Conservation (phyloP, 139 green algal species). For the Chlorella sp. region DNA sequence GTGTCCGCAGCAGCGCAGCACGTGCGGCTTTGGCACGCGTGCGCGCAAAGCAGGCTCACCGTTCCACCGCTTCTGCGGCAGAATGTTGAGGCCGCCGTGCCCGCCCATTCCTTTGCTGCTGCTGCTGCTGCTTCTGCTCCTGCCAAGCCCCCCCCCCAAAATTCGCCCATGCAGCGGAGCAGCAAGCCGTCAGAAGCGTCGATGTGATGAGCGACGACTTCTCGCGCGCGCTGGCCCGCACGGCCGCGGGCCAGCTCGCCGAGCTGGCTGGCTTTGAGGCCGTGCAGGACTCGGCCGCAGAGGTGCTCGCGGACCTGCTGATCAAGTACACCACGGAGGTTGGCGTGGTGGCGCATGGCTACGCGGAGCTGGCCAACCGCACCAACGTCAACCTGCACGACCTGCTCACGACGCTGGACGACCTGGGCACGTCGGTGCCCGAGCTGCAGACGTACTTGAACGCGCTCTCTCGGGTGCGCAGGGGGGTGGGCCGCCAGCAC, state of each 20-base stretch:
- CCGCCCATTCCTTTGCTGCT: slow-evolving; percentile 93
- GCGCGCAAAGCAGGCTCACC: slow-evolving; percentile 29
- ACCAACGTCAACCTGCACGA: slow-evolving; percentile 66
- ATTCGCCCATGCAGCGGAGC: too few species aligned
- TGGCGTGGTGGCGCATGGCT: slow-evolving; percentile 43
- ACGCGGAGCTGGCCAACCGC: slow-evolving; percentile 69
- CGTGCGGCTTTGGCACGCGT: background rate
- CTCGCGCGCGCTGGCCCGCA: background rate
- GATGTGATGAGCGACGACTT: slow-evolving; percentile 3
- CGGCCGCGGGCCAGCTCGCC: slow-evolving; percentile 40
- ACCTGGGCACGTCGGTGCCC: slow-evolving; percentile 56
- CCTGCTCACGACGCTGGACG: slow-evolving; percentile 61
- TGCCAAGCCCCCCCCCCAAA: too few species aligned
- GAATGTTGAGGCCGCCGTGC: slow-evolving; percentile 93
- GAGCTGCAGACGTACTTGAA: slow-evolving; percentile 41
- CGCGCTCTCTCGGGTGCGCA: background rate
- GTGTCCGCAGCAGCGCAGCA: background rate
- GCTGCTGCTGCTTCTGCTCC: too few species aligned
- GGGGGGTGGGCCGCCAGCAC: too few species aligned
- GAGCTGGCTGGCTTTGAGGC: slow-evolving; percentile 62
- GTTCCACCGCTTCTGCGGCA: slow-evolving; percentile 94
- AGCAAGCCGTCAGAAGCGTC: too few species aligned
- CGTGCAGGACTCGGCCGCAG: slow-evolving; percentile 61
- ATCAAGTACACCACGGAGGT: slow-evolving; percentile 70
- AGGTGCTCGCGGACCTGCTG: slow-evolving; percentile 75